These are phyloP conservation scores for Physcia stellaris DNA, from an alignment of 495 filamentous ascomycete genomes.

Conservation along the genomic window DNA sequence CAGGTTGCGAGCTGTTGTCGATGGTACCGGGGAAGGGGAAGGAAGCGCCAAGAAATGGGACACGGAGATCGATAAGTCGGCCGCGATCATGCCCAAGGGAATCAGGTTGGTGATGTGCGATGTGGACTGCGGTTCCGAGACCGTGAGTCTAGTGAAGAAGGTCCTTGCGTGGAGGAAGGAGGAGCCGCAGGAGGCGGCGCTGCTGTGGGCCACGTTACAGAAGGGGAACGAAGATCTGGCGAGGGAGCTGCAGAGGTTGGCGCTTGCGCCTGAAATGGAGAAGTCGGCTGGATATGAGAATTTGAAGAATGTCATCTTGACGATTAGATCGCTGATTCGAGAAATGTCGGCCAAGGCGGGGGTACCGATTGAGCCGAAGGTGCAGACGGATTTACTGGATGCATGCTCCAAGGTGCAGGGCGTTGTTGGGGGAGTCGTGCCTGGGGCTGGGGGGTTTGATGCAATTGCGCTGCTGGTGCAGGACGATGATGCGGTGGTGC, in stretches of 20 bases:
- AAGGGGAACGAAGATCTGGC: slow-evolving; percentile 58
- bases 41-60: slow-evolving; percentile 65
- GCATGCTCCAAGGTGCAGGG: slow-evolving; percentile 56
- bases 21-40: slow-evolving; percentile 37
- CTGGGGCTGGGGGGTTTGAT: slow-evolving; percentile 90
- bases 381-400: slow-evolving; percentile 75
- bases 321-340: slow-evolving; percentile 48
- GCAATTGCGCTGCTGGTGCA: slow-evolving; percentile 68
- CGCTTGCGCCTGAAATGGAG: slow-evolving; percentile 20
- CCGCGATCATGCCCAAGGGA: slow-evolving; percentile 48
- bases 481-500: slow-evolving; percentile 56
- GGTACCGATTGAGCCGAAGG: slow-evolving; percentile 83
- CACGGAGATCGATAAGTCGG: slow-evolving; percentile 49
- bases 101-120: slow-evolving; percentile 81
- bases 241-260: slow-evolving; percentile 37
- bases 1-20: slow-evolving; percentile 49
- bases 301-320: slow-evolving; percentile 29
- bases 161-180: slow-evolving; percentile 70
- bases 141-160: slow-evolving; percentile 87
- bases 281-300: slow-evolving; percentile 22
- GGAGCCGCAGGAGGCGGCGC: slow-evolving; percentile 49
- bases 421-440: slow-evolving; percentile 82
- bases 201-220: slow-evolving; percentile 63
- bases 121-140: slow-evolving; percentile 87
- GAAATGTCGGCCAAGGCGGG: slow-evolving; percentile 58